These are phyloP conservation scores for Nigrograna mackinnonii DNA, from an alignment of 2,329 filamentous ascomycete genomes.

Conservation along the genomic window DNA sequence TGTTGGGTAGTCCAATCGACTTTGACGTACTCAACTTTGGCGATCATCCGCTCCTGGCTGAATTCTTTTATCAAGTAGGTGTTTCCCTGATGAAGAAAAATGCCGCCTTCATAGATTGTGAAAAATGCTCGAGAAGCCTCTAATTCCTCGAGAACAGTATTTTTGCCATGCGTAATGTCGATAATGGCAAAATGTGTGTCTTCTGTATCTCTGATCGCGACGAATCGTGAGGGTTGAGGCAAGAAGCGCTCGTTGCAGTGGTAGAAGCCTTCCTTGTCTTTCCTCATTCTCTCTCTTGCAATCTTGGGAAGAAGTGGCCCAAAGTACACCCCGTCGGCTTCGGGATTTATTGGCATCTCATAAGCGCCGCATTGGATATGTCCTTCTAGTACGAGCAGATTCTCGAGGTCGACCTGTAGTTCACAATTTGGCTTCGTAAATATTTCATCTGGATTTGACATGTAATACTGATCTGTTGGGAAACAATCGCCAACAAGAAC, in stretches of 20 bases:
- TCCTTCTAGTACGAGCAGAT: slow-evolving; percentile 88
- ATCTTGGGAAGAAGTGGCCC: slow-evolving; percentile 72
- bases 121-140: slow-evolving; percentile 94
- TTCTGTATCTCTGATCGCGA: slow-evolving; percentile 86
- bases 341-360: slow-evolving; percentile 88
- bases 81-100: slow-evolving; percentile 94
- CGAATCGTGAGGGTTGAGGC: slow-evolving; percentile 78
- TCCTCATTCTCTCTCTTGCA: slow-evolving; percentile 72
- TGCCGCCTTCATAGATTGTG: slow-evolving; percentile 94
- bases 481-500: slow-evolving; percentile 88
- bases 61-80: slow-evolving; percentile 93
- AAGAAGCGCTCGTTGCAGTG: slow-evolving; percentile 89
- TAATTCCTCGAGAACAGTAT: slow-evolving; percentile 90
- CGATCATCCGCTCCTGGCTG: slow-evolving; percentile 76
- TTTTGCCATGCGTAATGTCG: slow-evolving; percentile 80
- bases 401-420: slow-evolving; percentile 88
- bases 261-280: slow-evolving; percentile 79
- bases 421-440: slow-evolving; percentile 90
- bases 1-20: slow-evolving; percentile 96
- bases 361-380: slow-evolving; percentile 95
- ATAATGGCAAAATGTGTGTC: slow-evolving; percentile 95
- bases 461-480: slow-evolving; percentile 92
- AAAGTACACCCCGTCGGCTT: slow-evolving; percentile 78
- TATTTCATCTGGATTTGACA: slow-evolving; percentile 93
- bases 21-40: slow-evolving; percentile 83